phyloP scores from a whole-genome alignment of 176 grass and related monocot species.

The Lolium multiflorum region DNA sequence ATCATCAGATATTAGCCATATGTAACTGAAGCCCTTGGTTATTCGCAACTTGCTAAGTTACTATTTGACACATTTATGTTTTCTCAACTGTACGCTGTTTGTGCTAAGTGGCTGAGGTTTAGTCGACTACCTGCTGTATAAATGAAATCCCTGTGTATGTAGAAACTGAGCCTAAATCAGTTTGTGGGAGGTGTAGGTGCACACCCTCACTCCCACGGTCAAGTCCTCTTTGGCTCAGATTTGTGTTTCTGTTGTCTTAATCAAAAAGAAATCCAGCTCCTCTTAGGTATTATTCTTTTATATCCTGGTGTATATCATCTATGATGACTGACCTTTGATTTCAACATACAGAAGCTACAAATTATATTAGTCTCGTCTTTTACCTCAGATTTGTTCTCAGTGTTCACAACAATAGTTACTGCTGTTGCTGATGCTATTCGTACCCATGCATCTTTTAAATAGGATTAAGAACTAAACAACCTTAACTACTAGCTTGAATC shows the following conservation, averaged over 20 bases:
- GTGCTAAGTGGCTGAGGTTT: neutral
- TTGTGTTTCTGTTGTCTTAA: neutral
- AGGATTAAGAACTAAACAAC: neutral
- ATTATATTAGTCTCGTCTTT: constrained; percentile 7
- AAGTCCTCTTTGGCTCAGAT: neutral
- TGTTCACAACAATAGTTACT: neutral
- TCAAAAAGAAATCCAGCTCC: neutral
- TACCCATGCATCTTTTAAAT: neutral
- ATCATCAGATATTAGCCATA: neutral
- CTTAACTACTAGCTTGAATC: constrained; percentile 12
- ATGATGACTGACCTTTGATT: neutral
- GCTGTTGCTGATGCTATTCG: constrained; percentile 19
- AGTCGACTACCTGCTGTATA: neutral
- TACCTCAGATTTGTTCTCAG: neutral
- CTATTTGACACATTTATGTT: neutral
- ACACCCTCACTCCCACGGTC: neutral
- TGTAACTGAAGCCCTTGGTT: neutral
- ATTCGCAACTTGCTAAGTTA: neutral
- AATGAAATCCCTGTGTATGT: neutral
- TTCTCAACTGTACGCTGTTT: neutral
- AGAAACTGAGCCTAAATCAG: neutral
- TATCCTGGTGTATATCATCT: neutral
- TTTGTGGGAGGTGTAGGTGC: neutral
- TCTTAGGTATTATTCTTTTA: neutral
- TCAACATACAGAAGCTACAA: neutral